A percentile compares a stretch with the other conserved stretches of the same genome.
These are phyloP conservation scores for Phialophora macrospora DNA, from an alignment of 2,329 filamentous ascomycete species.

Conservation along the genomic window DNA sequence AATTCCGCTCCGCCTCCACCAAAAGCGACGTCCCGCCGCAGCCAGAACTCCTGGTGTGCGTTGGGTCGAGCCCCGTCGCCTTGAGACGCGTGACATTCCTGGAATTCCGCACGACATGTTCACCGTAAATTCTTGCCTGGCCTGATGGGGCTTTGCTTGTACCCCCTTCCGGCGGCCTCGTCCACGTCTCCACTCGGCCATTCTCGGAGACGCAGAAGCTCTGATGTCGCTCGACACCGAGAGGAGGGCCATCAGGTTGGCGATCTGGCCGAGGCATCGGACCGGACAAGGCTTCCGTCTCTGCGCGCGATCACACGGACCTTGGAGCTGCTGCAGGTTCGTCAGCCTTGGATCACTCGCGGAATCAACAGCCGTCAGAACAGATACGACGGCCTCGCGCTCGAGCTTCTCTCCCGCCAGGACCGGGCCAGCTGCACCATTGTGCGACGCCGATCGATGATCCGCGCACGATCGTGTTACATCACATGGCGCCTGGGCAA, in stretches of 20 bases:
- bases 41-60: background rate
- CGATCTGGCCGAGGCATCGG: background rate
- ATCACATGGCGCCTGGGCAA: conserved; percentile 16
- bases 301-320: background rate
- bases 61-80: background rate
- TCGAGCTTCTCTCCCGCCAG: background rate
- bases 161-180: background rate
- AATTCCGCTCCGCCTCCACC: background rate
- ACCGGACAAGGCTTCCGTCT: background rate
- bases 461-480: conserved; percentile 33
- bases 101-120: background rate
- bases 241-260: background rate
- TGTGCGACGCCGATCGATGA: conserved; percentile 11
- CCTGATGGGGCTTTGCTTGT: conserved; percentile 13
- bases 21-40: background rate
- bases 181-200: background rate
- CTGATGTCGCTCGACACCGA: background rate
- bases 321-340: background rate
- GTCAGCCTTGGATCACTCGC: background rate
- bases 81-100: background rate
- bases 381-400: background rate
- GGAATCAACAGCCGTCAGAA: background rate
- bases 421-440: conserved; percentile 5
- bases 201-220: background rate
- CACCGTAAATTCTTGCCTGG: conserved; percentile 15